Conservation (phyloP, 2,329 filamentous ascomycete species). For the Helminthosporium solani region DNA sequence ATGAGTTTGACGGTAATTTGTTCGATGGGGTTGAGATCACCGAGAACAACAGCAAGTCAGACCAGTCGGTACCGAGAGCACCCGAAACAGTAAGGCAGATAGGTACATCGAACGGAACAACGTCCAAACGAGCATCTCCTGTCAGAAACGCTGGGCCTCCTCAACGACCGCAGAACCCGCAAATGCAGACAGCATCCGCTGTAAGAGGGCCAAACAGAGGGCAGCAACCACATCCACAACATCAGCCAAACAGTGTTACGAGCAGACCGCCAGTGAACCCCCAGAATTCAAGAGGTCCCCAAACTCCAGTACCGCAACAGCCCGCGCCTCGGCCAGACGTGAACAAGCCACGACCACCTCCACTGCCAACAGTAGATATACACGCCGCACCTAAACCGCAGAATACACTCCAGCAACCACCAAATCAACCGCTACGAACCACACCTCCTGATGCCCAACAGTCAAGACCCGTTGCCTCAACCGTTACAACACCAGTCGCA, state of each 20-base stretch:
- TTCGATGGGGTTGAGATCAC: slow-evolving; percentile 59
- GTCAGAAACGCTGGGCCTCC: slow-evolving; percentile 18
- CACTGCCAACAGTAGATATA: slow-evolving; percentile 23
- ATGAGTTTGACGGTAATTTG: slow-evolving; percentile 57
- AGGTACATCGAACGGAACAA: slow-evolving; percentile 13
- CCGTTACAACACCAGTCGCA: slow-evolving; percentile 15
- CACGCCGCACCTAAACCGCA: slow-evolving; percentile 19
- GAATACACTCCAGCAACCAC: slow-evolving; percentile 20
- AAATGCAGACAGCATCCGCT: slow-evolving; percentile 26
- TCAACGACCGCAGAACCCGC: slow-evolving; percentile 21
- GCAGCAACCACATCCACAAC: slow-evolving; percentile 21
- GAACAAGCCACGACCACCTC: slow-evolving; percentile 20
- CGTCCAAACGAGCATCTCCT: slow-evolving; percentile 24
- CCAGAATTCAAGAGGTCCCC: slow-evolving; percentile 31
- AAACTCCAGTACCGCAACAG: slow-evolving; percentile 27
- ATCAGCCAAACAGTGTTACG: slow-evolving; percentile 26
- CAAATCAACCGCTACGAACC: slow-evolving; percentile 25
- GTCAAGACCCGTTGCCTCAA: slow-evolving; percentile 4
- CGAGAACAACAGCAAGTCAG: slow-evolving; percentile 63
- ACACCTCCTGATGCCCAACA: slow-evolving; percentile 29
- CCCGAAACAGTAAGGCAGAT: slow-evolving; percentile 14
- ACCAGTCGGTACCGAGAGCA: slow-evolving; percentile 19
- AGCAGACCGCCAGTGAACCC: slow-evolving; percentile 19
- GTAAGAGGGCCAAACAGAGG: slow-evolving; percentile 20
- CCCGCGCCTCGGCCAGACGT: slow-evolving; percentile 23